Evolutionary conservation across 257 asterid species (phyloP).

Genomic region (Thymus mandschuricus): DNA sequence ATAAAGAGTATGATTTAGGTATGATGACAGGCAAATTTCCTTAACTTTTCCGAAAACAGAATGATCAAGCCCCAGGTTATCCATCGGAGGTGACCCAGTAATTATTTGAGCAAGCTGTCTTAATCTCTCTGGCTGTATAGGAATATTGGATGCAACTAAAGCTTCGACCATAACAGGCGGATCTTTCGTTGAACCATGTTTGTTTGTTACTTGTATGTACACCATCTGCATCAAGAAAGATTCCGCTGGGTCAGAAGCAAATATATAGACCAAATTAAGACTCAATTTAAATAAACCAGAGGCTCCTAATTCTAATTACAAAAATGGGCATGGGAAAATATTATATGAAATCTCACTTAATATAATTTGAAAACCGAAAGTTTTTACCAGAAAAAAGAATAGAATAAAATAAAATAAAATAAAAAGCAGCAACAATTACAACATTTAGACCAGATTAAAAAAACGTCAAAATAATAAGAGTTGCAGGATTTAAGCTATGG

Average conservation of each 20-base stretch:
- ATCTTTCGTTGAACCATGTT: slow-evolving; percentile 75
- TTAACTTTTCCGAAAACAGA: slow-evolving; percentile 79
- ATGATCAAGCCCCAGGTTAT: slow-evolving; percentile 83
- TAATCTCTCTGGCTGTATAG: slow-evolving; percentile 60
- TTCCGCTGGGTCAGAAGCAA: slow-evolving; percentile 15
- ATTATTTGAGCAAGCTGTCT: slow-evolving; percentile 68
- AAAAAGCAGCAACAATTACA: neutral
- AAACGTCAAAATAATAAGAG: slow-evolving; percentile 1
- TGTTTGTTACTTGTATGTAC: slow-evolving; percentile 61
- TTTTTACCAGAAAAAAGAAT: neutral
- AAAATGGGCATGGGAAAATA: slow-evolving; percentile 19
- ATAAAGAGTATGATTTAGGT: slow-evolving; percentile 50
- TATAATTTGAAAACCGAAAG: slow-evolving; percentile 12
- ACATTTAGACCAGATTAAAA: slow-evolving; percentile 3
- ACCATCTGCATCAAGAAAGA: slow-evolving; percentile 51
- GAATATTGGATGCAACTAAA: slow-evolving; percentile 52
- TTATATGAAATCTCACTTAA: neutral
- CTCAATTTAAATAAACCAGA: neutral
- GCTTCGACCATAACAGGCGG: slow-evolving; percentile 79
- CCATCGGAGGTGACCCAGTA: slow-evolving; percentile 50
- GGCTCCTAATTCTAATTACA: neutral
- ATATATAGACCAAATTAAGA: slow-evolving; percentile 9
- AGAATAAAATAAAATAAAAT: neutral
- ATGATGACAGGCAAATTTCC: slow-evolving; percentile 70
- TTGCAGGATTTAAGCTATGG: slow-evolving; percentile 1